These are phyloP conservation scores for Phytophthora capsici DNA, from an alignment of 352 stramenopile species.

Conservation along the genomic window DNA sequence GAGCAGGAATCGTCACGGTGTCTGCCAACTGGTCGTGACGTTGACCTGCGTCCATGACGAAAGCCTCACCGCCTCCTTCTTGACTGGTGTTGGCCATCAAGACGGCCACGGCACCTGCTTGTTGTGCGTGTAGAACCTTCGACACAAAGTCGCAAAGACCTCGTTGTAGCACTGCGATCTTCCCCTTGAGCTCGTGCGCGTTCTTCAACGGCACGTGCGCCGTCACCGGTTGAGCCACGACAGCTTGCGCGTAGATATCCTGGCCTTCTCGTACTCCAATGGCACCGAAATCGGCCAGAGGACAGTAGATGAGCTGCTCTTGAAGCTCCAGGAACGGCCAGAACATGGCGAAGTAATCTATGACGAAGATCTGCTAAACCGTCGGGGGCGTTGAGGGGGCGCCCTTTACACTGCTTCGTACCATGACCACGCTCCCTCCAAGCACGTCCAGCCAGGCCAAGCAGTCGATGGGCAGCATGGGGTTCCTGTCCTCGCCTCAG, in stretches of 20 bases:
- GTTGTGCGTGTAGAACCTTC: slow-evolving; percentile 73
- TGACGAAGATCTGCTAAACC: slow-evolving; percentile 17
- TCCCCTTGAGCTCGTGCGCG: slow-evolving; percentile 45
- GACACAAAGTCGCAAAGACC: slow-evolving; percentile 82
- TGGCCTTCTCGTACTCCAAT: slow-evolving; percentile 47
- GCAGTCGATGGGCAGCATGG: slow-evolving; percentile 28
- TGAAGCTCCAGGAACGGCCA: slow-evolving; percentile 76
- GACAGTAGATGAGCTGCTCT: slow-evolving; percentile 65
- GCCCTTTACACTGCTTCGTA: slow-evolving; percentile 2
- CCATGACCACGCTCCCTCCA: slow-evolving; percentile 16
- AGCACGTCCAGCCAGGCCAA: slow-evolving; percentile 1
- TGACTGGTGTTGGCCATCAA: slow-evolving; percentile 64
- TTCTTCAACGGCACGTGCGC: slow-evolving; percentile 61
- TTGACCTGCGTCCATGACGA: slow-evolving; percentile 75
- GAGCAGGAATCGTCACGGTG: slow-evolving; percentile 53
- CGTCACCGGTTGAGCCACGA: slow-evolving; percentile 68
- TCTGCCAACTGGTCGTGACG: slow-evolving; percentile 27
- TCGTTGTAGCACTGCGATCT: slow-evolving; percentile 71
- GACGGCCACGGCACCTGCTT: slow-evolving; percentile 68
- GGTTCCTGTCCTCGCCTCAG: slow-evolving; percentile 35
- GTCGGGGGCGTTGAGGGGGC: slow-evolving; percentile 12
- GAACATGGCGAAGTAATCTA: slow-evolving; percentile 50
- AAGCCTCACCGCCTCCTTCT: slow-evolving; percentile 42
- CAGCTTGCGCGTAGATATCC: slow-evolving; percentile 56
- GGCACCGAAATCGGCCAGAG: slow-evolving; percentile 69